A percentile compares a stretch with the other conserved stretches of the same genome.
phyloP scores from a whole-genome alignment of 1,284 basidiomycete species.

The Cryptococcus sp. region DNA sequence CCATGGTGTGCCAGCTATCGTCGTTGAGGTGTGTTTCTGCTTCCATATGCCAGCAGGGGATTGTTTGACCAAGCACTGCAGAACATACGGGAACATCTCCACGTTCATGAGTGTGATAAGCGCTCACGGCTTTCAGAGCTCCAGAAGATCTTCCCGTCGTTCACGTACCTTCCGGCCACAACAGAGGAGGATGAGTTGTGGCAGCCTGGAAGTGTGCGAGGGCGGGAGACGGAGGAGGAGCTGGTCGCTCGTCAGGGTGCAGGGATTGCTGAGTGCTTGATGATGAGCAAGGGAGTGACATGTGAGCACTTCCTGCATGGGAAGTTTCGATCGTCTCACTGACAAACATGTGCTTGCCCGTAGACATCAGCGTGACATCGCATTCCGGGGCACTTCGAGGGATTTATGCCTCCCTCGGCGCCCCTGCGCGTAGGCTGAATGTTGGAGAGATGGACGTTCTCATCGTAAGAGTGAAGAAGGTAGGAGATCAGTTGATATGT shows the following conservation, averaged over 20 bases:
- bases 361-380: slow-evolving; percentile 31
- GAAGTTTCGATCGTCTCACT: background rate
- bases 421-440: slow-evolving; percentile 18
- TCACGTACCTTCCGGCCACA: slow-evolving; percentile 19
- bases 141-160: slow-evolving; percentile 23
- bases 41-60: background rate
- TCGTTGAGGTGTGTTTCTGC: slow-evolving; percentile 27
- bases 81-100: slow-evolving; percentile 38
- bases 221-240: slow-evolving; percentile 36
- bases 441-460: slow-evolving; percentile 41
- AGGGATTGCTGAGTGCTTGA: slow-evolving; percentile 26
- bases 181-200: slow-evolving; percentile 29
- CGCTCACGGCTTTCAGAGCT: slow-evolving; percentile 18
- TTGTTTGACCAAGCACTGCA: slow-evolving; percentile 2
- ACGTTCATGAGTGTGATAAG: slow-evolving; percentile 33
- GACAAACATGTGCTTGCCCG: background rate
- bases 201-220: slow-evolving; percentile 19
- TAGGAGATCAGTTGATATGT: background rate
- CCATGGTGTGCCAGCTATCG: slow-evolving; percentile 23
- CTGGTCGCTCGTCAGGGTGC: slow-evolving; percentile 23
- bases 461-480: slow-evolving; percentile 28
- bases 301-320: slow-evolving; percentile 18
- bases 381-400: slow-evolving; percentile 34
- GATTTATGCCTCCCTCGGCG: slow-evolving; percentile 29
- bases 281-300: slow-evolving; percentile 12